Conservation (phyloP, 345 rosid genomes). For the Salix viminalis region DNA sequence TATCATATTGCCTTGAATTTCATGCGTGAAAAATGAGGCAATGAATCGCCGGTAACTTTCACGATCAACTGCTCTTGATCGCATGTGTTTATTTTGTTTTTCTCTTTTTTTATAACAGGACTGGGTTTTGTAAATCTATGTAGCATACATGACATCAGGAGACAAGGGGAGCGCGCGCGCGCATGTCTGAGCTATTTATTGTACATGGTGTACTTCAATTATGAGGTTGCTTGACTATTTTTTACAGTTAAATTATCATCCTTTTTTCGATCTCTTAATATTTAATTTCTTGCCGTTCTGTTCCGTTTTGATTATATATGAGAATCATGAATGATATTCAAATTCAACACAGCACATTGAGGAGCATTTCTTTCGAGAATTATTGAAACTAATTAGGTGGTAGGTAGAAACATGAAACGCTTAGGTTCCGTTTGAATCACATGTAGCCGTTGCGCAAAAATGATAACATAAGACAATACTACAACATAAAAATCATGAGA, state of each 20-base stretch:
- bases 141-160: neutral
- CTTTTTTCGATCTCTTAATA: too few relatives aligned
- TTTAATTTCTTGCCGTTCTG: too few relatives aligned
- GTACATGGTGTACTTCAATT: neutral
- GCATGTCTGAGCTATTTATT: neutral
- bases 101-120: too few relatives aligned
- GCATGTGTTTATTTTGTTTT: neutral
- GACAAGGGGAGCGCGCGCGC: neutral
- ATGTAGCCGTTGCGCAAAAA: neutral
- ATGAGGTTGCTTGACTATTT: neutral
- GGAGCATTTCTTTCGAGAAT: too few relatives aligned
- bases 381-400: too few relatives aligned
- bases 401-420: too few relatives aligned
- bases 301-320: too few relatives aligned
- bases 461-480: neutral
- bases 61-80: neutral
- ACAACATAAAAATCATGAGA: conserved; percentile 20
- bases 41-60: neutral
- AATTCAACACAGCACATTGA: too few relatives aligned
- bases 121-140: too few relatives aligned
- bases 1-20: neutral
- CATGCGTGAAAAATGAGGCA: neutral
- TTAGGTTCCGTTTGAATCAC: too few relatives aligned
- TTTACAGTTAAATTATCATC: too few relatives aligned
- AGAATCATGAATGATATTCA: too few relatives aligned